A percentile compares a stretch with the other conserved stretches of the same genome.
These are phyloP conservation scores for Herpetomonas samuelpessoai DNA, from an alignment of 208 protist species.

Conservation along the genomic window DNA sequence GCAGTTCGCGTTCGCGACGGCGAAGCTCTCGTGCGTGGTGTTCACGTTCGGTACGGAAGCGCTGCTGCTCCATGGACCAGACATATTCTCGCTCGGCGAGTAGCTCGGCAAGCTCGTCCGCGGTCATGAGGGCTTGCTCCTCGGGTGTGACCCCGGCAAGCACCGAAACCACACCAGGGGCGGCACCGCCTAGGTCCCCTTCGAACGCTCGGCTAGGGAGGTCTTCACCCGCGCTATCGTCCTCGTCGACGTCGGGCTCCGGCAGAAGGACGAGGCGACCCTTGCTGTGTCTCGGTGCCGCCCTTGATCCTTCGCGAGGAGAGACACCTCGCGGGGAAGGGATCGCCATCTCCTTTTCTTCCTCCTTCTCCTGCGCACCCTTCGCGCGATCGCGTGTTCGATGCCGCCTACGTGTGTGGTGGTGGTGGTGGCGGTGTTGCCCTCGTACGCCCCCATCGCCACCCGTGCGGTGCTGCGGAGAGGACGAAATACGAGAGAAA, in stretches of 20 bases:
- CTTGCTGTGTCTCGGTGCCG: no score
- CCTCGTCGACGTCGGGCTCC: not conserved
- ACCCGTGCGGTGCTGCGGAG: not conserved
- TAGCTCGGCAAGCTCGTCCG: slow-evolving; percentile 32
- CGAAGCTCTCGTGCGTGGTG: slow-evolving; percentile 22
- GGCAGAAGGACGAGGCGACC: no score
- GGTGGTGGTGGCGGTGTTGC: no score
- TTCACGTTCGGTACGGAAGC: slow-evolving; percentile 60
- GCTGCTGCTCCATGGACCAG: slow-evolving; percentile 64
- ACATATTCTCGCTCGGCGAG: slow-evolving; percentile 46
- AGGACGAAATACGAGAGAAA: not conserved
- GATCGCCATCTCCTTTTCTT: not conserved
- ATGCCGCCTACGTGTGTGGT: no score
- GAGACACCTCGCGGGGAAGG: no score
- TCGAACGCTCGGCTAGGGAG: not conserved
- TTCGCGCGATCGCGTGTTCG: not conserved
- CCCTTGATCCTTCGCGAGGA: no score
- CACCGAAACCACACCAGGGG: not conserved
- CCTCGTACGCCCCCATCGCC: not conserved
- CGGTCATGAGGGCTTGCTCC: slow-evolving; percentile 8
- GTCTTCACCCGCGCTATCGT: not conserved
- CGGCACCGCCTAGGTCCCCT: not conserved
- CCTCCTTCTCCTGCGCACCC: not conserved
- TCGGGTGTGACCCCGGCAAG: not conserved
- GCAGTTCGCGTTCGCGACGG: slow-evolving; percentile 21